phyloP scores from a whole-genome alignment of 805 yeast species.

The Nakazawaea anatomiae region DNA sequence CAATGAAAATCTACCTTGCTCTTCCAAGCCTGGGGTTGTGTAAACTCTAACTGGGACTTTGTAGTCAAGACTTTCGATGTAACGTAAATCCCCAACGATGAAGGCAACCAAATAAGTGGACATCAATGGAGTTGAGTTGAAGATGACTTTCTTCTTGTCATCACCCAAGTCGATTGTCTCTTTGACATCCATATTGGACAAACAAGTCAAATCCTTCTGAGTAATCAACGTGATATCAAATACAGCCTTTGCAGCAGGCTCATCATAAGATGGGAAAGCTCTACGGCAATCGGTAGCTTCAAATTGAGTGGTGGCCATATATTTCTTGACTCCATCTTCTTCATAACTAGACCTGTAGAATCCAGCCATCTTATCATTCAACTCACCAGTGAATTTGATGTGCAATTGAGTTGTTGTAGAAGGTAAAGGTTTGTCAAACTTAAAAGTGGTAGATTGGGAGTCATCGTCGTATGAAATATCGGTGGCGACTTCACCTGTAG shows the following conservation, averaged over 20 bases:
- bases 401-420: conserved; percentile 31
- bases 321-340: conserved; percentile 57
- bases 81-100: conserved; percentile 73
- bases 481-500: conserved; percentile 19
- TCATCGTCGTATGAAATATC: conserved; percentile 29
- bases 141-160: conserved; percentile 48
- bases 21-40: conserved; percentile 72
- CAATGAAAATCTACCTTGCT: conserved; percentile 67
- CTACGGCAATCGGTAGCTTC: conserved; percentile 84
- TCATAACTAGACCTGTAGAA: conserved; percentile 68
- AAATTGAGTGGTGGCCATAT: conserved; percentile 80
- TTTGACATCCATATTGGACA: conserved; percentile 66
- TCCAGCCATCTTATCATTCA: conserved; percentile 79
- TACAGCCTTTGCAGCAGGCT: conserved; percentile 73
- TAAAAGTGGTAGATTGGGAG: conserved; percentile 26
- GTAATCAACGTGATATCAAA: conserved; percentile 62
- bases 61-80: conserved; percentile 50
- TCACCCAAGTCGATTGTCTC: conserved; percentile 37
- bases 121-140: conserved; percentile 77
- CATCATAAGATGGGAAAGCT: conserved; percentile 85
- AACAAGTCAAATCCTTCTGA: conserved; percentile 46
- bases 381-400: conserved; percentile 52
- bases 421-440: neutral
- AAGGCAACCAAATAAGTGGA: conserved; percentile 84
- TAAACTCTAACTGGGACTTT: conserved; percentile 75